Conservation (phyloP, 2,329 filamentous ascomycete species). For the Neospermospora avenae region DNA sequence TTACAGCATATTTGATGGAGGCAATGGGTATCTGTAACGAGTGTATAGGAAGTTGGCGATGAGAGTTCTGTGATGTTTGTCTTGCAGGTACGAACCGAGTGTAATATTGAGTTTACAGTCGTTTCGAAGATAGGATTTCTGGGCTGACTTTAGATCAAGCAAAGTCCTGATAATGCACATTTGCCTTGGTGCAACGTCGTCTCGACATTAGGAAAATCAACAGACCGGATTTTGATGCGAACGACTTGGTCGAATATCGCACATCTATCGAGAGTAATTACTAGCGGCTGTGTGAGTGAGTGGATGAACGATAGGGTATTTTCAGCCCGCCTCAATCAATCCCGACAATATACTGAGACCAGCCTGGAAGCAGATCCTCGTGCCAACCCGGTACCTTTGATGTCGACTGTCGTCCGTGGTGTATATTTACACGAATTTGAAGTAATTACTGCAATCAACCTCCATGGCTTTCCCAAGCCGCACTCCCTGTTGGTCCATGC, state of each 20-base stretch:
- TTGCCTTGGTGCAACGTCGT: background rate
- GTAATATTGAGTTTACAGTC: background rate
- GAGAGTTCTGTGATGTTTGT: background rate
- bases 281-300: background rate
- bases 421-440: background rate
- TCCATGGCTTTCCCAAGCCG: background rate
- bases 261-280: background rate
- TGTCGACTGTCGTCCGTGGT: background rate
- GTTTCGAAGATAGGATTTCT: background rate
- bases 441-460: background rate
- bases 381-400: background rate
- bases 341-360: background rate
- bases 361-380: constrained; percentile 5
- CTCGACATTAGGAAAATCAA: background rate
- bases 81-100: background rate
- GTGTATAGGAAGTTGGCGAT: background rate
- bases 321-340: constrained; percentile 8
- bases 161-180: background rate
- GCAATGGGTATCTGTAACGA: background rate
- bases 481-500: background rate
- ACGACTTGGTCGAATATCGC: background rate
- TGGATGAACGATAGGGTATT: background rate
- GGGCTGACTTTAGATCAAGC: background rate
- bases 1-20: background rate
- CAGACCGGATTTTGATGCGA: background rate